Evolutionary conservation across 2,329 filamentous ascomycete species (phyloP), one percentile per base, ranked within the genome.

Genomic region (Kalaharituber pfeilii): DNA sequence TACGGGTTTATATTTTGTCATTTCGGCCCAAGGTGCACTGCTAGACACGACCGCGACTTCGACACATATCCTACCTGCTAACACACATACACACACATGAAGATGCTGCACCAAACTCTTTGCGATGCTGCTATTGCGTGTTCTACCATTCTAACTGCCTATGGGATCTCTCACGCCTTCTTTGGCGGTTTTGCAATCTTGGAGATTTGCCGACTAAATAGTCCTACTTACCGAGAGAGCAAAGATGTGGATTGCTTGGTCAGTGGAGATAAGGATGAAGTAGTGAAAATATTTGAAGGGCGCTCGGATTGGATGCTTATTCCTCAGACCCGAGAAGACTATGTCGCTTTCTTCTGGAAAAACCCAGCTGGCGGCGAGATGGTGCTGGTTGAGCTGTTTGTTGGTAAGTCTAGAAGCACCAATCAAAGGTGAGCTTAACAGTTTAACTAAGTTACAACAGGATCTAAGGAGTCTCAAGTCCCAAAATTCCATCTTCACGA

Each of bases 291-390:
- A 22, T 59, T 65, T 47, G 58, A 58, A 18, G 56, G 56, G 33
- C 56, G 58, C 29, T 56, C 56, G 22, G 62, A 59, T 13, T 65
- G 60, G 60, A 57, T 65, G 36, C 61, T 62, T 22, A 64, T 65
- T 28, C 63, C 62, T 3, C 62, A 64, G 51, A 55, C 56, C 30
- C 58, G 63, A 47, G 63, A 62, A 44, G 63, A 65, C 53, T 65
- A 65, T 51, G 63, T 65, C 8, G 63, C 63, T n/a, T 65, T 62
- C 53, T 63, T 65, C 58, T 64, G 62, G 62, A 60, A 62, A 24
- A 52, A 53, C 44, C 51, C 57, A 9, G 44, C 51, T 13, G 57
- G 54, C 6, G 57, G 53, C 15, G 57, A 59, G 22, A 63, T 63
- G 61, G 62, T 64, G 20, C 58, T 64, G 18, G 62, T 64, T 22